Conservation (phyloP, 1,284 basidiomycete species). For the Tylopilus sp. region DNA sequence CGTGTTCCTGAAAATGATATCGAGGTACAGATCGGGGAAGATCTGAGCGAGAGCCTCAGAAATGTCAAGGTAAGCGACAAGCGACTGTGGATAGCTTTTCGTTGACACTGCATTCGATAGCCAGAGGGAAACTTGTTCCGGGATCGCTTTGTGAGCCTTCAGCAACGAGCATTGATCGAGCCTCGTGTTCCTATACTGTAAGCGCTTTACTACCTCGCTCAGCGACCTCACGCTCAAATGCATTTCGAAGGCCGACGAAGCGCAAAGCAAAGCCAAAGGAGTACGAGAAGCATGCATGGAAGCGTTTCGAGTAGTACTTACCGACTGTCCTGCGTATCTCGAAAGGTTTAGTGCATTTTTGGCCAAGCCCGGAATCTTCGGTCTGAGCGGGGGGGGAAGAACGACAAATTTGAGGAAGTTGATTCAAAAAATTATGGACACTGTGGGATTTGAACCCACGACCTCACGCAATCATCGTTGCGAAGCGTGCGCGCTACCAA, state of each 20-base stretch:
- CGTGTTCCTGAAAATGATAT: constrained; percentile 66
- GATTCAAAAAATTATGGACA: constrained; percentile 39
- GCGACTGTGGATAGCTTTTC: not conserved
- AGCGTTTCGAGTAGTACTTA: constrained; percentile 62
- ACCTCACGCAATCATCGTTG: constrained; percentile 35
- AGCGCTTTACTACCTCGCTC: constrained; percentile 25
- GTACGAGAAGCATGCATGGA: constrained; percentile 90
- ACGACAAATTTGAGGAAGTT: no score
- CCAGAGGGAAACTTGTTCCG: constrained; percentile 92
- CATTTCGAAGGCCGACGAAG: constrained; percentile 42
- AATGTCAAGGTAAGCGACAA: constrained; percentile 67
- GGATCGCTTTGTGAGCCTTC: constrained; percentile 81
- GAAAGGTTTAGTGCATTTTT: no score
- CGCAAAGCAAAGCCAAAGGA: constrained; percentile 59
- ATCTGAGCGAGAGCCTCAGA: constrained; percentile 83
- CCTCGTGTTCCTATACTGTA: constrained; percentile 72
- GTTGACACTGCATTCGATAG: constrained; percentile 37
- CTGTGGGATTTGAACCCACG: constrained; percentile 40
- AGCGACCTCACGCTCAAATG: constrained; percentile 3
- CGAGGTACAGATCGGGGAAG: constrained; percentile 89
- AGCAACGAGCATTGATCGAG: constrained; percentile 75
- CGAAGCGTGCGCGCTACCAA: constrained; percentile 42
- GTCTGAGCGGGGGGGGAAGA: no score
- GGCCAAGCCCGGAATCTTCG: no score
- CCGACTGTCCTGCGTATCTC: not conserved